A percentile compares a stretch with the other conserved stretches of the same genome.
Evolutionary conservation across 108 stramenopile genomes (phyloP).

Genomic region (Cyclostephanos invisitatus): DNA sequence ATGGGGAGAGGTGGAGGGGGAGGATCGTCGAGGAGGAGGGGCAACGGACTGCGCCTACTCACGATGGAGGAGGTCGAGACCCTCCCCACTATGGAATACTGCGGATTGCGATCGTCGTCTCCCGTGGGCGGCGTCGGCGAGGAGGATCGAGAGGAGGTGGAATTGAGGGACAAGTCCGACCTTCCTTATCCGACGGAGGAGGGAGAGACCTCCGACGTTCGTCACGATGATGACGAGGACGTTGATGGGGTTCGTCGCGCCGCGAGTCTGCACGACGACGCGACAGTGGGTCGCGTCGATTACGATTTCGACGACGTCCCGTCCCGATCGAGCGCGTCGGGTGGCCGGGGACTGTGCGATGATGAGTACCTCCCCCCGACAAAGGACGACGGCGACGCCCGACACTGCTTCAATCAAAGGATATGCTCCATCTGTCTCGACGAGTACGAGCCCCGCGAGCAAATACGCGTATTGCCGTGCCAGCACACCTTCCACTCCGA

Average conservation of each 20-base stretch:
- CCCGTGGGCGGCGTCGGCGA: not conserved
- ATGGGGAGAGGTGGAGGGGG: not conserved
- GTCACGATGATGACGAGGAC: not conserved
- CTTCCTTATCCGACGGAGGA: slow-evolving; percentile 19
- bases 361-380: slow-evolving; percentile 5
- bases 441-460: slow-evolving; percentile 78
- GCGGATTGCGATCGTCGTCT: not conserved
- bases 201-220: not conserved
- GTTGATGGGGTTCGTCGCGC: not conserved
- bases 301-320: not conserved
- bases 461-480: slow-evolving; percentile 81
- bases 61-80: slow-evolving; percentile 52
- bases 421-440: slow-evolving; percentile 90
- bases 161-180: slow-evolving; percentile 43
- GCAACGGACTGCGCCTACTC: slow-evolving; percentile 36
- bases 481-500: slow-evolving; percentile 84
- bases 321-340: not conserved
- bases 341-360: slow-evolving; percentile 15
- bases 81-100: slow-evolving; percentile 39
- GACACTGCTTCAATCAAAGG: slow-evolving; percentile 22
- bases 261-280: not conserved
- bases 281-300: not conserved
- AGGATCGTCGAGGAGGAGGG: not conserved
- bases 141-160: slow-evolving; percentile 11
- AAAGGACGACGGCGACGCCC: slow-evolving; percentile 1